Conservation (phyloP, 2,329 filamentous ascomycete species). For the Moelleriella libera region DNA sequence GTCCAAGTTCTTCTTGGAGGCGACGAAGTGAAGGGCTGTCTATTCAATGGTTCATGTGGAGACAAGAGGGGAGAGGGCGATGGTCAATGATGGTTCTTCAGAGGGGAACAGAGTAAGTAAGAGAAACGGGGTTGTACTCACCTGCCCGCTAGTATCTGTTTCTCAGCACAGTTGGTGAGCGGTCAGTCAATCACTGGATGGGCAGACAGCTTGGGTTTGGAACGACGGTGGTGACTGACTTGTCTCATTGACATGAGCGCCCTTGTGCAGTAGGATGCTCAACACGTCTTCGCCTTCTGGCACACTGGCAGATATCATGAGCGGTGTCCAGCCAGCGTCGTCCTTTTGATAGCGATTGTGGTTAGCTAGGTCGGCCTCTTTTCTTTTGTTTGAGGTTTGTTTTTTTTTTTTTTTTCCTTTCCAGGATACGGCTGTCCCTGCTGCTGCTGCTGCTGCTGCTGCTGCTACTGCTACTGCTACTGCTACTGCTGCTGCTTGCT, state of each 20-base stretch:
- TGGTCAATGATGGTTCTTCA: constrained; percentile 38
- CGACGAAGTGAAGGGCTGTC: constrained; percentile 83
- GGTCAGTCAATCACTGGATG: too few species aligned
- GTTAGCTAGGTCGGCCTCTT: too few species aligned
- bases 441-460: too few species aligned
- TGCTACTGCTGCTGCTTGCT: too few species aligned
- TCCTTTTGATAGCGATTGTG: constrained; percentile 31
- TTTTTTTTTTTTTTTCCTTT: too few species aligned
- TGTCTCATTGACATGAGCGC: constrained; percentile 59
- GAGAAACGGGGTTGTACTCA: neutral
- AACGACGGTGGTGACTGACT: constrained; percentile 27
- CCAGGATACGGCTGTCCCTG: too few species aligned
- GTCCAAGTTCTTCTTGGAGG: constrained; percentile 80
- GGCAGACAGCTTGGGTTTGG: too few species aligned
- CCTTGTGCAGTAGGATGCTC: constrained; percentile 51
- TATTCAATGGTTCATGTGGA: constrained; percentile 17
- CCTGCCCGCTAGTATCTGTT: neutral
- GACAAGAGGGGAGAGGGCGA: neutral
- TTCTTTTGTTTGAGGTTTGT: too few species aligned
- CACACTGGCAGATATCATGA: constrained; percentile 71
- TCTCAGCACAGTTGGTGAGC: too few species aligned
- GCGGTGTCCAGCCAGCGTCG: constrained; percentile 65
- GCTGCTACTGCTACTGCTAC: too few species aligned
- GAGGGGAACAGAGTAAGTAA: constrained; percentile 11
- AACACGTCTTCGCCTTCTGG: constrained; percentile 58